Evolutionary conservation across 202 grass and related monocot species (phyloP), one percentile per base, ranked within the genome.

Genomic region (Schoenoplectus tabernaemontani): DNA sequence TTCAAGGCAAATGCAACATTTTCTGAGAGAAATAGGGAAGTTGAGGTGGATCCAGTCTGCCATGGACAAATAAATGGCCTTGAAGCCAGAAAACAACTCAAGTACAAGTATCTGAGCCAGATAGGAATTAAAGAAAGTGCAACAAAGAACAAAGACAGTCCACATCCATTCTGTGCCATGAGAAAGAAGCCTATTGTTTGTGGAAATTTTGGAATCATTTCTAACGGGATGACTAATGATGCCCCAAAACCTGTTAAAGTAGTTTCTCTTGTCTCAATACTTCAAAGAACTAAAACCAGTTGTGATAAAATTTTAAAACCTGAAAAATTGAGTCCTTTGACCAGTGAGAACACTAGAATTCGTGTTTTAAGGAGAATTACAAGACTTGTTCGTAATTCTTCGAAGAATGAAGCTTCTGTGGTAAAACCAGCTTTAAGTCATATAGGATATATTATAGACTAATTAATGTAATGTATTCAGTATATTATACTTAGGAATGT

Each of bases 61-160:
- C 59, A 32, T 80, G 77, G 77, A 80, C 59, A 24, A 64, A 80
- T 78, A 60, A 84, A 43, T 85, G 81, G 15, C 83, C 12, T 79
- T 51, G 64, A 79, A 87, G 81, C 63, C 57, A 85, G 86, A 76
- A 98, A 95, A 83, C 74, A 86, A 30, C 96, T 88, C 12, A 98
- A 98, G 87, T 98, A 89, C 65, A 85, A 94, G 54, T 98, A 87
- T 78, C 79, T 98, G 64, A 98, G 91, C 62, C 84, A 87, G 70
- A 92, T 98, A 76, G 76, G 75, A 24, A 63, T 19, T 80, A 32
- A 30, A 64, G 77, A 80, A 65, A 94, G 87, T 78, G 83, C 86
- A 86, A 64, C 75, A 81, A 87, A 90, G 20, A 83, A 80, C 73
- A 72, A 84, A 83, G 83, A 64, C 80, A 70, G 30, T 68, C 67